Evolutionary conservation across 306 rosid species (phyloP).

Genomic region (peach (Prunus persica)): Prunus_persica_NCBIv2 NC_034010.1:1992501-1993000

Average conservation of each 20-base stretch:
- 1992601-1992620: conserved; percentile 12
- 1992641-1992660: conserved; percentile 13
- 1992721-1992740: conserved; percentile 65
- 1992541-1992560: too few species aligned
- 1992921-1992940: conserved; percentile 85
- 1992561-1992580: conserved; percentile 66
- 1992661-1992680: conserved; percentile 35
- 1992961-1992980: conserved; percentile 73
- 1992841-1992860: conserved; percentile 68
- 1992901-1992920: conserved; percentile 74
- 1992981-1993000: conserved; percentile 85
- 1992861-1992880: conserved; percentile 82
- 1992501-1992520: not conserved
- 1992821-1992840: conserved; percentile 81
- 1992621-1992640: not conserved
- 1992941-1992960: conserved; percentile 99
- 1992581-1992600: conserved; percentile 52
- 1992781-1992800: not conserved
- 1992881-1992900: conserved; percentile 95
- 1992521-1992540: not conserved
- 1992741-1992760: not conserved
- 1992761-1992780: not conserved
- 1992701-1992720: conserved; percentile 89
- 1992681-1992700: conserved; percentile 68
- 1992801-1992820: conserved; percentile 45